Conservation (phyloP, 208 protist species). For the Novymonas esmeraldas region DNA sequence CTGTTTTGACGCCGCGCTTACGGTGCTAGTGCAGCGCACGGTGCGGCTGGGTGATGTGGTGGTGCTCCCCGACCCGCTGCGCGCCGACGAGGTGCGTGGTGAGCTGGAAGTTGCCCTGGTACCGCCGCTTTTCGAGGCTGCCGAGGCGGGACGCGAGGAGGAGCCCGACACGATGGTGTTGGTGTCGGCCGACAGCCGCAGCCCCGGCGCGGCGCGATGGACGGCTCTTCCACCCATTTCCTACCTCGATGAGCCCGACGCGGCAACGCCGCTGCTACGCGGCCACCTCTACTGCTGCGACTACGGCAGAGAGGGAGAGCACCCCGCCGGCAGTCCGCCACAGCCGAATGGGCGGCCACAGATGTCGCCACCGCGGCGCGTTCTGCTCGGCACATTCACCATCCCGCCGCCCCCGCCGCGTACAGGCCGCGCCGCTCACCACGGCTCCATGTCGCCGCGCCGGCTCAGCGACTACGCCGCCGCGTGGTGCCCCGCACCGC, state of each 20-base stretch:
- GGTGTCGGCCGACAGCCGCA: constrained; percentile 5
- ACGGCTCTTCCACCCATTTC: constrained; percentile 1
- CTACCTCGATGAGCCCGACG: neutral
- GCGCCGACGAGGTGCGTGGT: neutral
- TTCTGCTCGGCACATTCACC: constrained; percentile 12
- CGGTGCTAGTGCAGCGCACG: constrained; percentile 9
- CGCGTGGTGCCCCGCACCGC: neutral
- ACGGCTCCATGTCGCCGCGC: neutral
- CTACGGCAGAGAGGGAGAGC: neutral
- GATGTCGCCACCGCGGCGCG: no score
- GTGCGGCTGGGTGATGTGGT: constrained; percentile 4
- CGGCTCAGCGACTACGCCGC: neutral
- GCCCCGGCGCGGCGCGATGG: constrained; percentile 12
- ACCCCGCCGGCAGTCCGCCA: neutral
- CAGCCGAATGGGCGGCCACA: no score
- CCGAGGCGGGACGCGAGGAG: neutral
- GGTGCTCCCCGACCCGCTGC: constrained; percentile 5
- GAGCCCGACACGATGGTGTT: neutral
- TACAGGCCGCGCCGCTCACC: neutral
- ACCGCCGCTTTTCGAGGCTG: no score
- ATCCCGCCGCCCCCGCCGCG: constrained; percentile 5
- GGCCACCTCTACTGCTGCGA: constrained; percentile 12
- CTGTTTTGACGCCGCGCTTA: constrained; percentile 6
- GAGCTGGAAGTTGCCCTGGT: neutral
- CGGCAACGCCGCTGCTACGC: neutral